These are phyloP conservation scores for Ceratocystis albifundus DNA, from an alignment of 2,329 filamentous ascomycete genomes.

Conservation along the genomic window DNA sequence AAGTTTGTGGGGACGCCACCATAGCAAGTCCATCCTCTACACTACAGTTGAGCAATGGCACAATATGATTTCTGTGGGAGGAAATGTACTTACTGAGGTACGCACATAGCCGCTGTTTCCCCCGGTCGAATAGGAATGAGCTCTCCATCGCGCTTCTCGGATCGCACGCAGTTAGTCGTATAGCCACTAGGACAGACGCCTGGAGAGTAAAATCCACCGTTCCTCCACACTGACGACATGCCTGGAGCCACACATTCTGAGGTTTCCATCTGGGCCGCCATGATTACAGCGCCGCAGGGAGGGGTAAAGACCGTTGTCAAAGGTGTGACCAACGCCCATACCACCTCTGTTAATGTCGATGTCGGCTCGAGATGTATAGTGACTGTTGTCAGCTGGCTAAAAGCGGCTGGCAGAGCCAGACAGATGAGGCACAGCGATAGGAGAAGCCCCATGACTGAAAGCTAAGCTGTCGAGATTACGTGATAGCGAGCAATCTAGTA, in stretches of 20 bases:
- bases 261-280: constrained; percentile 10
- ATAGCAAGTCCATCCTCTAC: constrained; percentile 20
- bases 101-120: constrained; percentile 28
- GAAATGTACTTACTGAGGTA: constrained; percentile 26
- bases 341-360: constrained; percentile 4
- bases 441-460: background rate
- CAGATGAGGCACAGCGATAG: background rate
- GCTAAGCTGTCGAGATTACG: background rate
- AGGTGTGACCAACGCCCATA: constrained; percentile 14
- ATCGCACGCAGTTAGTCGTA: constrained; percentile 27
- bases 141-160: constrained; percentile 19
- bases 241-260: constrained; percentile 19
- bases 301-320: constrained; percentile 20
- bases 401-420: background rate
- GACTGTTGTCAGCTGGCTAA: constrained; percentile 7
- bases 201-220: constrained; percentile 29
- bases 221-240: constrained; percentile 26
- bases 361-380: constrained; percentile 10
- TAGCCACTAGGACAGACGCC: constrained; percentile 29
- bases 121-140: constrained; percentile 25
- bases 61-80: background rate
- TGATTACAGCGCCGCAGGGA: constrained; percentile 17
- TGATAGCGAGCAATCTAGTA: background rate
- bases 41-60: background rate
- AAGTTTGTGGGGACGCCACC: constrained; percentile 25